A percentile compares a stretch with the other conserved stretches of the same genome.
phyloP scores from a whole-genome alignment of 805 yeast genomes.

The Metschnikowia baotianmanensis region DNA sequence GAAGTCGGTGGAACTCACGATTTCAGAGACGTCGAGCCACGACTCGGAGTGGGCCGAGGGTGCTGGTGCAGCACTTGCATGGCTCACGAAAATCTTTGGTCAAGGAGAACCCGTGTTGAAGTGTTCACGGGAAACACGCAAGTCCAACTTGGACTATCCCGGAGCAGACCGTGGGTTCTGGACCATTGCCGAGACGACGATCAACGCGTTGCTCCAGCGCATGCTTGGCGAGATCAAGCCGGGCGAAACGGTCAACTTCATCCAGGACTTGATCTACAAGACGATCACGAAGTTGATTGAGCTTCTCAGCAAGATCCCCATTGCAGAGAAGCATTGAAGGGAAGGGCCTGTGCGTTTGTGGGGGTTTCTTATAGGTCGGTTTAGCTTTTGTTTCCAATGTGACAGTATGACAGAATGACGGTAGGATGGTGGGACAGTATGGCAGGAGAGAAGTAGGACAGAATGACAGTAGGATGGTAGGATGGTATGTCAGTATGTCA shows the following conservation, averaged over 20 bases:
- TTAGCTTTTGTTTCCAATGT: too few species aligned
- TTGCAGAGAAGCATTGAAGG: too few species aligned
- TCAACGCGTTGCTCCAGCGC: constrained; percentile 1
- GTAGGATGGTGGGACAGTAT: too few species aligned
- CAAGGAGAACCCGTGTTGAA: constrained; percentile 13
- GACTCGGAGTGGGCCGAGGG: constrained; percentile 20
- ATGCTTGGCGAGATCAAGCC: constrained; percentile 6
- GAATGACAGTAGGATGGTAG: too few species aligned
- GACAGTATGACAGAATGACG: too few species aligned
- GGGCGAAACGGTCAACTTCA: neutral
- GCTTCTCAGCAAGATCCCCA: neutral
- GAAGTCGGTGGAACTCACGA: constrained; percentile 28
- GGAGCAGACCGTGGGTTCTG: constrained; percentile 11
- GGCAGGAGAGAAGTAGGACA: too few species aligned
- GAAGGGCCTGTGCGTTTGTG: too few species aligned
- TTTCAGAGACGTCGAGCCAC: constrained; percentile 27
- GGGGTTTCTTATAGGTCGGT: too few species aligned
- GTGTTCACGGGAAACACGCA: constrained; percentile 9
- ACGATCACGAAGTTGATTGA: constrained; percentile 4
- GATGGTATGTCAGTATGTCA: too few species aligned
- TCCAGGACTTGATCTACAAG: constrained; percentile 1
- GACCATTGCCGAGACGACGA: constrained; percentile 2
- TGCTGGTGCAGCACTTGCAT: constrained; percentile 11
- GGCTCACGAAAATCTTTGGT: constrained; percentile 13
- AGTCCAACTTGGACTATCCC: constrained; percentile 15